Conservation (phyloP, 495 filamentous ascomycete species). For the Hypoxylon lenormandii region DNA sequence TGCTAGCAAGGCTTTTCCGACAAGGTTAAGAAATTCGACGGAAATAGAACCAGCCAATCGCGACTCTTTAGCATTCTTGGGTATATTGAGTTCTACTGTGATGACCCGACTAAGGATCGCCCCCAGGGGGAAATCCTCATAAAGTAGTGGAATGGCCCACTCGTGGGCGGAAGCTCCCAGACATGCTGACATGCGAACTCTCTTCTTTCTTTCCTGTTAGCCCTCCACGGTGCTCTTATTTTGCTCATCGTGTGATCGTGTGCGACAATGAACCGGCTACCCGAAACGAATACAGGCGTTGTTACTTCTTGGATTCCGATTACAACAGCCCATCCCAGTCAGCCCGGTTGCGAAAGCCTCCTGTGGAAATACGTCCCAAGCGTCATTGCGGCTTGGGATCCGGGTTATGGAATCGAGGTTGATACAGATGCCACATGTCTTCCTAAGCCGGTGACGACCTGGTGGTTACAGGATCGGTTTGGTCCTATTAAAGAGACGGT, state of each 20-base stretch:
- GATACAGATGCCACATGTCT: slow-evolving; percentile 31
- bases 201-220: slow-evolving; percentile 18
- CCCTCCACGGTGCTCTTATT: slow-evolving; percentile 8
- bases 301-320: slow-evolving; percentile 50
- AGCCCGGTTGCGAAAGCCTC: slow-evolving; percentile 36
- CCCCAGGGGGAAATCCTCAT: slow-evolving; percentile 18
- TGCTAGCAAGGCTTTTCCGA: slow-evolving; percentile 7
- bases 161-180: slow-evolving; percentile 9
- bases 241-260: slow-evolving; percentile 19
- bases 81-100: slow-evolving; percentile 9
- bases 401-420: slow-evolving; percentile 43
- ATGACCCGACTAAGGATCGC: slow-evolving; percentile 7
- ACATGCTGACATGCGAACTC: slow-evolving; percentile 7
- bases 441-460: slow-evolving; percentile 47
- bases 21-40: slow-evolving; percentile 30
- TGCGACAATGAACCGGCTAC: slow-evolving; percentile 43
- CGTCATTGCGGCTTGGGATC: slow-evolving; percentile 44
- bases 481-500: slow-evolving; percentile 30
- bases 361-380: slow-evolving; percentile 32
- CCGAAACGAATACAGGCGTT: slow-evolving; percentile 42
- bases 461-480: slow-evolving; percentile 45
- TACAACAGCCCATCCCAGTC: slow-evolving; percentile 36
- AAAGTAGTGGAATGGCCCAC: slow-evolving; percentile 31
- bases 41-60: slow-evolving; percentile 43
- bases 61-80: neutral